phyloP scores from a whole-genome alignment of 495 filamentous ascomycete species.

The Clohesyomyces aquaticus region DNA sequence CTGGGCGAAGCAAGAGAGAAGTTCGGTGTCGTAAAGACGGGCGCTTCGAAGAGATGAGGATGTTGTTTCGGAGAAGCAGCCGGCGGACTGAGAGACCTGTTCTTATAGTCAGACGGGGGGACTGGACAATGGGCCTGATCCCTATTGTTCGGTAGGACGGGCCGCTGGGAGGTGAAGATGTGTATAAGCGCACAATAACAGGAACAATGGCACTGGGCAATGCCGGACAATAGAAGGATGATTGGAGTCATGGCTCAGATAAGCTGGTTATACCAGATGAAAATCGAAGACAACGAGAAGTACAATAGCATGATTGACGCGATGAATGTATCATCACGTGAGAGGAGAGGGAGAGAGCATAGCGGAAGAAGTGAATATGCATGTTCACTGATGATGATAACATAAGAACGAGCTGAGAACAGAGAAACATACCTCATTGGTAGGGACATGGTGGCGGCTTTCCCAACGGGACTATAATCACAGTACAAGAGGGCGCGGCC shows the following conservation, averaged over 20 bases:
- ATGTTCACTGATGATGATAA: neutral
- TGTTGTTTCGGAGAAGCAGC: slow-evolving; percentile 2
- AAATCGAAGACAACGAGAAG: neutral
- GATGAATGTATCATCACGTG: too few relatives aligned
- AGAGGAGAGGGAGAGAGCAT: too few relatives aligned
- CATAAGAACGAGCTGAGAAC: neutral
- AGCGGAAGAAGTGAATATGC: neutral
- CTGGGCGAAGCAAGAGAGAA: neutral
- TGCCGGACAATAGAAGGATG: neutral
- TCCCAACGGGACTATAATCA: too few relatives aligned
- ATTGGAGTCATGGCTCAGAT: neutral
- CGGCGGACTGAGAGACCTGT: neutral
- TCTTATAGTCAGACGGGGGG: neutral
- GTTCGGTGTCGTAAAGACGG: neutral
- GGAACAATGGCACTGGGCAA: neutral
- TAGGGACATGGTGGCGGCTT: slow-evolving; percentile 25
- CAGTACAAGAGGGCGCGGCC: too few relatives aligned
- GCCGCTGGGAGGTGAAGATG: neutral
- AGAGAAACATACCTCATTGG: slow-evolving; percentile 16
- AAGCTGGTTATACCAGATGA: neutral
- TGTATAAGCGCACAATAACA: neutral
- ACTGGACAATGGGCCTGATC: neutral
- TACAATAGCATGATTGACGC: too few relatives aligned
- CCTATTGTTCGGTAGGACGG: neutral
- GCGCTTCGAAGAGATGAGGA: neutral